Evolutionary conservation across 2,329 filamentous ascomycete species (phyloP).

Genomic region (Coniochaeta prunicola): DNA sequence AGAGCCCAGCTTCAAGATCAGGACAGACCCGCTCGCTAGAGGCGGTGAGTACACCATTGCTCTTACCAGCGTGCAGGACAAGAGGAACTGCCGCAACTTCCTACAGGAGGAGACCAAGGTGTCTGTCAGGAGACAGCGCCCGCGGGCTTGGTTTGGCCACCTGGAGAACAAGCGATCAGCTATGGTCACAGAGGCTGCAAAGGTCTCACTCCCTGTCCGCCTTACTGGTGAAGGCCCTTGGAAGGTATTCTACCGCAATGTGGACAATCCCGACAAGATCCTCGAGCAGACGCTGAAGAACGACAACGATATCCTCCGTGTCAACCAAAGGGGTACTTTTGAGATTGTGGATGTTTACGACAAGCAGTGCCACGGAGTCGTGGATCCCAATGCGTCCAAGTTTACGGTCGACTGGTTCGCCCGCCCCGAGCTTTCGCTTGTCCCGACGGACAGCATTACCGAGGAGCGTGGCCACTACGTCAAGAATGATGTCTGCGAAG

Average conservation of each 20-base stretch:
- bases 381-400: constrained; percentile 64
- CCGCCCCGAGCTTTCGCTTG: constrained; percentile 63
- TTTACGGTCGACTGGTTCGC: constrained; percentile 85
- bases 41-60: constrained; percentile 89
- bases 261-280: constrained; percentile 41
- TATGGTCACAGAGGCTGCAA: constrained; percentile 68
- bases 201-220: constrained; percentile 70
- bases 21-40: constrained; percentile 64
- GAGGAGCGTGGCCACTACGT: constrained; percentile 48
- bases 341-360: constrained; percentile 74
- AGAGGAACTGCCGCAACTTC: constrained; percentile 76
- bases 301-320: constrained; percentile 62
- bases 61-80: constrained; percentile 79
- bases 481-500: constrained; percentile 85
- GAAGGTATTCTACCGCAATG: constrained; percentile 68
- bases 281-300: constrained; percentile 41
- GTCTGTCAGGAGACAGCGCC: constrained; percentile 79
- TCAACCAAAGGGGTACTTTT: constrained; percentile 65
- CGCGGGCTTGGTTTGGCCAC: constrained; percentile 77
- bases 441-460: constrained; percentile 56
- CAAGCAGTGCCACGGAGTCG: constrained; percentile 70
- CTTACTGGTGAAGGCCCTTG: constrained; percentile 83
- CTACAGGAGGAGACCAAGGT: constrained; percentile 82
- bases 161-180: constrained; percentile 73
- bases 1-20: constrained; percentile 58